phyloP scores from a whole-genome alignment of 108 stramenopile species.

The Stephanodiscus minutulus region DNA sequence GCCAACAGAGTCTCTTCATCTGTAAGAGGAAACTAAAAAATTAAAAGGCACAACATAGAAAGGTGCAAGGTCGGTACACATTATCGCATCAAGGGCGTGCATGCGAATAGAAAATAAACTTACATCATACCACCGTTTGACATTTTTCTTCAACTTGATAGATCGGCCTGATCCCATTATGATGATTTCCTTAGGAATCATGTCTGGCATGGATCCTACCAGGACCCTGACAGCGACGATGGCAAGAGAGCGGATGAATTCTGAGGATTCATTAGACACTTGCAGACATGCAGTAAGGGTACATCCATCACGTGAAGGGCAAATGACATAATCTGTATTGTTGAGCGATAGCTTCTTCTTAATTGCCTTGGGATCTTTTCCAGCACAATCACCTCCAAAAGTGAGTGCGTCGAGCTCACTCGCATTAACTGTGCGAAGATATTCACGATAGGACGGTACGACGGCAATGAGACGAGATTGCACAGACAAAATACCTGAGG shows the following conservation, averaged over 20 bases:
- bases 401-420: slow-evolving; percentile 55
- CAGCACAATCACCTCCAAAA: slow-evolving; percentile 56
- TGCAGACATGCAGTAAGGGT: slow-evolving; percentile 61
- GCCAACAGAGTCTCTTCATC: slow-evolving; percentile 77
- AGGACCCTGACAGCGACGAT: slow-evolving; percentile 76
- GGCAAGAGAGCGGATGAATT: slow-evolving; percentile 28
- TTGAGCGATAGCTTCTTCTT: slow-evolving; percentile 67
- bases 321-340: slow-evolving; percentile 51
- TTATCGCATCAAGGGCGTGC: not conserved
- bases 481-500: no score
- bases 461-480: no score
- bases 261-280: slow-evolving; percentile 6
- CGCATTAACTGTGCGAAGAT: no score
- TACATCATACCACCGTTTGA: slow-evolving; percentile 79
- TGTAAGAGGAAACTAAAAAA: slow-evolving; percentile 52
- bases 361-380: slow-evolving; percentile 47
- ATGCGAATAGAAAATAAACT: not conserved
- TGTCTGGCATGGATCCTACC: slow-evolving; percentile 67
- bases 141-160: slow-evolving; percentile 54
- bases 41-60: not conserved
- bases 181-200: slow-evolving; percentile 56
- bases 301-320: slow-evolving; percentile 67
- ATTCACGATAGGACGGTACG: no score
- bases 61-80: not conserved
- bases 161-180: slow-evolving; percentile 65